phyloP scores from a whole-genome alignment of 2,329 filamentous ascomycete species.

The Beauveria brongniartii region DNA sequence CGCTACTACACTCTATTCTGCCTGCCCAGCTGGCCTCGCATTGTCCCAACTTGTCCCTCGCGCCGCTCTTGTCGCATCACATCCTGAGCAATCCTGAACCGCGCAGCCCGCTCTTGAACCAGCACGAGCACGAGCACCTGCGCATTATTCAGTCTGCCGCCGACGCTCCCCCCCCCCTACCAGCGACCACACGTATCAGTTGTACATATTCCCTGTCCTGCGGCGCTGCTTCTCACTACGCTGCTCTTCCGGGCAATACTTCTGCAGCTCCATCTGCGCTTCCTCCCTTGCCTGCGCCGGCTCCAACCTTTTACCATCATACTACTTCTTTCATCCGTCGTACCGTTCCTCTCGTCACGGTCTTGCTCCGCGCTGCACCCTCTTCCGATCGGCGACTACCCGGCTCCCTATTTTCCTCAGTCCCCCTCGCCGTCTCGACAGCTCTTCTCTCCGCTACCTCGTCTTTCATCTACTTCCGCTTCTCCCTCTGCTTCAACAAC shows the following conservation, averaged over 20 bases:
- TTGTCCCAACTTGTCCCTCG: not conserved
- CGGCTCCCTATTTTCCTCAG: not conserved
- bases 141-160: not conserved
- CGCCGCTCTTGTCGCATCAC: not conserved
- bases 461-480: not conserved
- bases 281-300: not conserved
- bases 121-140: not conserved
- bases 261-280: constrained; percentile 1
- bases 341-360: constrained; percentile 1
- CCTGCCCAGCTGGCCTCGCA: not conserved
- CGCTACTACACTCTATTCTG: not conserved
- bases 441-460: not conserved
- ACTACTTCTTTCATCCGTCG: not conserved
- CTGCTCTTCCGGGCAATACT: not conserved
- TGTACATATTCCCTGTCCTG: constrained; percentile 4
- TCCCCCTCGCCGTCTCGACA: not conserved
- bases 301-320: not conserved
- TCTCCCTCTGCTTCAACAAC: not conserved
- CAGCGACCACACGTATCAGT: not conserved
- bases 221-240: not conserved
- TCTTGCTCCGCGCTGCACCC: constrained; percentile 1
- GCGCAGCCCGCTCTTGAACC: not conserved
- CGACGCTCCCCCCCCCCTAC: not conserved
- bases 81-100: not conserved
- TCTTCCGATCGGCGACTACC: constrained; percentile 1